Percentiles rank a stretch among this genome's conserved stretches.
Conservation (phyloP, 1,139 yeast genomes). For the Hansenula lynferdii region DNA sequence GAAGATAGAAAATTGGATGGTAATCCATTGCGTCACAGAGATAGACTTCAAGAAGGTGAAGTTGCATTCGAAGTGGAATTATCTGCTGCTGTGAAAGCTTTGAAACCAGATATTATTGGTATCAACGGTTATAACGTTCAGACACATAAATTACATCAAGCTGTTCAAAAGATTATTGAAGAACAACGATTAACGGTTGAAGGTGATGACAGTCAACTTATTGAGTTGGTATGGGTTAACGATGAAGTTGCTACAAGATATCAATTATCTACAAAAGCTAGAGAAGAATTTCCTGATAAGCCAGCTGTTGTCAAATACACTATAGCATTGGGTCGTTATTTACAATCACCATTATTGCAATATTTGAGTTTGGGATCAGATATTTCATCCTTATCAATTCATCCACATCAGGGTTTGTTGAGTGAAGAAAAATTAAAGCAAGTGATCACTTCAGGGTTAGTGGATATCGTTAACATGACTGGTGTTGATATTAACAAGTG, state of each 20-base stretch:
- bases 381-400: conserved; percentile 64
- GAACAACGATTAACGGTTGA: conserved; percentile 52
- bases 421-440: conserved; percentile 59
- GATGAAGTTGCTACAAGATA: conserved; percentile 92
- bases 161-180: conserved; percentile 53
- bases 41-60: conserved; percentile 33
- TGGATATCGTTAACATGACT: conserved; percentile 84
- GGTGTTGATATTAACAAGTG: conserved; percentile 95
- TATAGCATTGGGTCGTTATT: conserved; percentile 83
- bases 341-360: conserved; percentile 87
- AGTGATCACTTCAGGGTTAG: conserved; percentile 77
- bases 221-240: conserved; percentile 70
- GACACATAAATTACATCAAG: conserved; percentile 56
- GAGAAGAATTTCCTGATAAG: conserved; percentile 79
- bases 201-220: conserved; percentile 35
- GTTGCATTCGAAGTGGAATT: conserved; percentile 52
- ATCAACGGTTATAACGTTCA: conserved; percentile 83
- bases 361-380: conserved; percentile 78
- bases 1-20: conserved; percentile 77
- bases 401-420: conserved; percentile 69
- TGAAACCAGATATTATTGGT: conserved; percentile 83
- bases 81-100: conserved; percentile 44
- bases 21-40: conserved; percentile 45
- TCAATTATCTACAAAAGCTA: conserved; percentile 76
- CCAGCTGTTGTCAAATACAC: conserved; percentile 81